Percentiles rank a stretch among this genome's conserved stretches.
Conservation (phyloP, 306 rosid genomes). For the Begonia masoniana region DNA sequence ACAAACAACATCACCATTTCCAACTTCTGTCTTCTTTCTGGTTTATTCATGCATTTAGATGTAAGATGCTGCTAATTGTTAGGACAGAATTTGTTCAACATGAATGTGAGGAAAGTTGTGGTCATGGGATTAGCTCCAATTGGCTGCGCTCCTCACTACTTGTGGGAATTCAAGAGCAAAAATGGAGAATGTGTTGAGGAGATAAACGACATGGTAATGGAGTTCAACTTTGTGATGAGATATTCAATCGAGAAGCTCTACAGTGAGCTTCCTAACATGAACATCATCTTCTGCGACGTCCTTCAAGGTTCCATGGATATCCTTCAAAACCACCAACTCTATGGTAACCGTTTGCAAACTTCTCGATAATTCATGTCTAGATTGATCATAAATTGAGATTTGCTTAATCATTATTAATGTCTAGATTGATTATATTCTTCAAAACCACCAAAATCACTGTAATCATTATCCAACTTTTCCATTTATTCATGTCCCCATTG, state of each 20-base stretch:
- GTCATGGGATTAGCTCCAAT: slow-evolving; percentile 81
- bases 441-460: not conserved
- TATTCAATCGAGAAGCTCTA: slow-evolving; percentile 44
- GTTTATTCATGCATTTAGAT: not conserved
- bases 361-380: too few relatives aligned
- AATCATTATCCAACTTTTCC: not conserved
- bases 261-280: slow-evolving; percentile 39
- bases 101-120: slow-evolving; percentile 59
- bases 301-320: slow-evolving; percentile 72
- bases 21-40: not conserved
- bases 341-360: slow-evolving; percentile 27
- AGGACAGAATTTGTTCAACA: slow-evolving; percentile 61
- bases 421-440: too few relatives aligned
- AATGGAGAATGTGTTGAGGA: slow-evolving; percentile 63
- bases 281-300: slow-evolving; percentile 61
- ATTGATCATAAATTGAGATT: too few relatives aligned
- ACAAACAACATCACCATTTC: not conserved
- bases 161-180: slow-evolving; percentile 43
- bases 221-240: slow-evolving; percentile 74
- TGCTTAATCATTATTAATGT: too few relatives aligned
- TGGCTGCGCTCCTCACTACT: slow-evolving; percentile 77
- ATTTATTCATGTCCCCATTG: too few relatives aligned
- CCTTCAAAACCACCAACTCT: slow-evolving; percentile 41
- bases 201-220: slow-evolving; percentile 66
- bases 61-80: not conserved